These are phyloP conservation scores for Blastobotrys peoriensis DNA, from an alignment of 805 yeast genomes.

Conservation along the genomic window DNA sequence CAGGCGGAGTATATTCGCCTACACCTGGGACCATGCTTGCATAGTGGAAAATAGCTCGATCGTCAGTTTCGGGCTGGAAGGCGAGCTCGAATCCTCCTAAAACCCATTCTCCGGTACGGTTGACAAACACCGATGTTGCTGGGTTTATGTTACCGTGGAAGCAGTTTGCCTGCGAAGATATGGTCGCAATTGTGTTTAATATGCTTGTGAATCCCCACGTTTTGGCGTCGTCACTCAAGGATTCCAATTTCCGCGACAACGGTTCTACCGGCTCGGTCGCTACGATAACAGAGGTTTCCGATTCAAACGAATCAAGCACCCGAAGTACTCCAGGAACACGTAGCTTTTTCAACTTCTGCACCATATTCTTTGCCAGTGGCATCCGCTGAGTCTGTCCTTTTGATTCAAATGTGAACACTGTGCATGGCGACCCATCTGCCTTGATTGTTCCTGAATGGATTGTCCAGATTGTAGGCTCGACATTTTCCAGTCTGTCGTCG, in stretches of 20 bases:
- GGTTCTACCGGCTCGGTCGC: conserved; percentile 66
- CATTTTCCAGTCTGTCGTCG: conserved; percentile 21
- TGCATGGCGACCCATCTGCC: conserved; percentile 43
- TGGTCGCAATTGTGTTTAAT: conserved; percentile 47
- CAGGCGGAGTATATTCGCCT: conserved; percentile 45
- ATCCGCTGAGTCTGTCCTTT: conserved; percentile 32
- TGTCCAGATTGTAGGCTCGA: conserved; percentile 48
- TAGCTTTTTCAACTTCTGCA: conserved; percentile 46
- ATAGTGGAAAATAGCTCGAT: conserved; percentile 32
- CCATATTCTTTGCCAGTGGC: conserved; percentile 41
- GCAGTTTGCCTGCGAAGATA: conserved; percentile 50
- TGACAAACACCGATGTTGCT: conserved; percentile 55
- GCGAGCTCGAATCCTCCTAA: conserved; percentile 74
- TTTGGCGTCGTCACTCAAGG: conserved; percentile 31
- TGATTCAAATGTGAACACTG: conserved; percentile 61
- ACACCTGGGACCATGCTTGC: conserved; percentile 32
- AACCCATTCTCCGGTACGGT: conserved; percentile 73
- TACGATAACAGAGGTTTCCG: conserved; percentile 50
- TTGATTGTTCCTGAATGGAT: conserved; percentile 51
- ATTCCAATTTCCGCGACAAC: conserved; percentile 35
- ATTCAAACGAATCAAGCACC: conserved; percentile 58
- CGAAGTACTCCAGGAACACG: conserved; percentile 65
- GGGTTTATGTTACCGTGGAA: conserved; percentile 58
- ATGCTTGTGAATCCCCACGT: conserved; percentile 50
- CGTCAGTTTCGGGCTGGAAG: conserved; percentile 44